Base-by-base conservation (phyloP, 2,329 filamentous ascomycete species). In the Monascus ruber region DNA sequence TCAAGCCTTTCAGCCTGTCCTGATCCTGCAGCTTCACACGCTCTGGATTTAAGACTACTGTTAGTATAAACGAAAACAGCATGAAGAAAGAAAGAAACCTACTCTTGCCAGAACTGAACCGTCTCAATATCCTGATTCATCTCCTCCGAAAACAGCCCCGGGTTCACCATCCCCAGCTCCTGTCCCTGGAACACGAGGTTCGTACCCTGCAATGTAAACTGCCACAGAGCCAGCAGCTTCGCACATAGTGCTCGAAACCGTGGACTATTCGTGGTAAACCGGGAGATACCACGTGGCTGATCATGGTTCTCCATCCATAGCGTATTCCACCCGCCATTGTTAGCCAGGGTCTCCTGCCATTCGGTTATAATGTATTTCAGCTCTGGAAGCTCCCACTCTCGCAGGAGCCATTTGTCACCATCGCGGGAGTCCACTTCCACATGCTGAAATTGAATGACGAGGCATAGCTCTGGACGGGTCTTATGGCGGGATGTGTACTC, bases 301-400 rank as follows among this genome's bases (percentile, higher is more conserved):
- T 79, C 76, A 56, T 80, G 76, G 53, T 77, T 78, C 53, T 79
- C 76, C 17, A 76, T 64, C 50, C 74, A 79, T 11, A 76, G 55
- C 1, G 74, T 72, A 46, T 74, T 77, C 76, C 76, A 79, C 11
- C 72, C 75, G 36, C 71, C 60, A 26, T 68, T 64, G 37, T 68
- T 65, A 60, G 76, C 40, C 62, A 75, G 70, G 9, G 68, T 59
- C 0, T 52, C 55, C 49, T 74, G 71, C 64, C 68, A 72, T 26
- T 64, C 62, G 24, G 46, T 51, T 26, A 66, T 57, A 34, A 63
- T 64, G 11, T 50, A 43, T 45, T 63, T 64, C 50, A 69, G 60
- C 32, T 65, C 59, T n/a, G 55, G 59, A 10, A 65, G 49, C 33
- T 59, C 56, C 67, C 66, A 73, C 34, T 51, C 53, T 41, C 52